Base-by-base conservation (phyloP, 495 filamentous ascomycete genomes). In the Penicillium paradoxum region DNA sequence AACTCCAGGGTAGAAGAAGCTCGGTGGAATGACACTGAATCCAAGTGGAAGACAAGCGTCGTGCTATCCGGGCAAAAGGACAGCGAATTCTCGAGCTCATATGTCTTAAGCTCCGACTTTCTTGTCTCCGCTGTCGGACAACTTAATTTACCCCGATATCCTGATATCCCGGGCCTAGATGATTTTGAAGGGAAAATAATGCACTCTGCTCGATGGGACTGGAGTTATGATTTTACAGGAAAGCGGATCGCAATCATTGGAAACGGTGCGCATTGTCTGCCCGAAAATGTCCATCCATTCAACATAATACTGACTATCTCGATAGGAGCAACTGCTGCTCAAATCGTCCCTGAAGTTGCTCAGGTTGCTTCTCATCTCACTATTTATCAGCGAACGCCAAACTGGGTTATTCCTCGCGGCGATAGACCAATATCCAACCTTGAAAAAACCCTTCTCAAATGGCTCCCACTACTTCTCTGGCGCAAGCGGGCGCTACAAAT, bases 371-470 rank as follows among this genome's bases (percentile, higher is more conserved):
- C 76, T n/a, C 64, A 75, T 10, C 65, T 87, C 5, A 82, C 79
- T 1, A 78, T 87, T 40, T 89, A 84, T 62, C 83, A 88, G 52
- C 76, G 86, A 10, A 84, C 80, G 1, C 83, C 84, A 4, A 86
- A 86, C 42, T 89, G 84, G 84, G 72, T 89, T 13, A 69, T 75
- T 8, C 75, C 75, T 6, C 77, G 79, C 18, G 21, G 52, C 6
- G 78, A 82, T 44, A 49, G 42, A 13, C 62, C 67, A n/a, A 54
- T 78, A n/a, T 66, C 73, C 0, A 14, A 70, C 3, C 24, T 77
- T 13, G 58, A 72, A 45, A 64, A 66, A 24, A 51, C 61, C 19
- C 47, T 72, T 0, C 55, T 77, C 11, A 71, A 59, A 17, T 79
- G 77, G 46, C 11, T 76, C 0, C 79, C 76, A 7, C 73, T 70